Evolutionary conservation across 2,329 filamentous ascomycete genomes (phyloP).

Genomic region (Tolypocladium ophioglossoides): DNA sequence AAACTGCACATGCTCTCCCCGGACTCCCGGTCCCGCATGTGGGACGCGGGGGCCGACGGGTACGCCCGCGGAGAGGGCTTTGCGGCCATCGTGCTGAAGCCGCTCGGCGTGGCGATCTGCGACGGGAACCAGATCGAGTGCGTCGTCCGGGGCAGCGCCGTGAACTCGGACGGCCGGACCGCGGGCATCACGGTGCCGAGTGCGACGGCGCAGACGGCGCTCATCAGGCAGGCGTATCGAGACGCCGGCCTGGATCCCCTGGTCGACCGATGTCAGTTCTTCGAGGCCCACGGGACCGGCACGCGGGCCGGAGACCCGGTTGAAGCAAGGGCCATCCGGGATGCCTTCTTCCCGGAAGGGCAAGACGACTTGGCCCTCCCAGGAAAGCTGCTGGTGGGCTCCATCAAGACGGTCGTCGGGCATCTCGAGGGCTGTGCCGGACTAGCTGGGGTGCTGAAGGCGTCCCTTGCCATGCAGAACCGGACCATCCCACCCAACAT

Average conservation of each 20-base stretch:
- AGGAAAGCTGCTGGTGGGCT: slow-evolving; percentile 11
- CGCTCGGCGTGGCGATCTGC: slow-evolving; percentile 27
- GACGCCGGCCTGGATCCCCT: slow-evolving; percentile 15
- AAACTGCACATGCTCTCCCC: slow-evolving; percentile 8
- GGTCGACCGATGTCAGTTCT: slow-evolving; percentile 9
- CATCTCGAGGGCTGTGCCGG: slow-evolving; percentile 15
- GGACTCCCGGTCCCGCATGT: slow-evolving; percentile 10
- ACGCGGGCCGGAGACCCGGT: slow-evolving; percentile 18
- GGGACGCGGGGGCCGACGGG: slow-evolving; percentile 32
- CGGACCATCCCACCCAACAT: slow-evolving; percentile 19
- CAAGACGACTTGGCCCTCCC: neutral
- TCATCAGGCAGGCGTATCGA: slow-evolving; percentile 18
- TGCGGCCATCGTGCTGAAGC: slow-evolving; percentile 32
- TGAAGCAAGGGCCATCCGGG: slow-evolving; percentile 22
- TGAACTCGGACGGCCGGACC: slow-evolving; percentile 31
- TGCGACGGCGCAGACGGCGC: slow-evolving; percentile 6
- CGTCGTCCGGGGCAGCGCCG: slow-evolving; percentile 21
- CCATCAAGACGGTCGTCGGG: slow-evolving; percentile 16
- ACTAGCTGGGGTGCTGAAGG: slow-evolving; percentile 12
- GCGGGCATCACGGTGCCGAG: slow-evolving; percentile 24
- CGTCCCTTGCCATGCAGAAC: slow-evolving; percentile 8
- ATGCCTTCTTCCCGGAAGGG: slow-evolving; percentile 23
- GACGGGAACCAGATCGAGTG: slow-evolving; percentile 29
- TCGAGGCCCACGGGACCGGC: slow-evolving; percentile 29
- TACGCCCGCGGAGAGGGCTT: slow-evolving; percentile 33